Evolutionary conservation across 2,329 filamentous ascomycete species (phyloP).

Genomic region (Alternaria tenuissima): DNA sequence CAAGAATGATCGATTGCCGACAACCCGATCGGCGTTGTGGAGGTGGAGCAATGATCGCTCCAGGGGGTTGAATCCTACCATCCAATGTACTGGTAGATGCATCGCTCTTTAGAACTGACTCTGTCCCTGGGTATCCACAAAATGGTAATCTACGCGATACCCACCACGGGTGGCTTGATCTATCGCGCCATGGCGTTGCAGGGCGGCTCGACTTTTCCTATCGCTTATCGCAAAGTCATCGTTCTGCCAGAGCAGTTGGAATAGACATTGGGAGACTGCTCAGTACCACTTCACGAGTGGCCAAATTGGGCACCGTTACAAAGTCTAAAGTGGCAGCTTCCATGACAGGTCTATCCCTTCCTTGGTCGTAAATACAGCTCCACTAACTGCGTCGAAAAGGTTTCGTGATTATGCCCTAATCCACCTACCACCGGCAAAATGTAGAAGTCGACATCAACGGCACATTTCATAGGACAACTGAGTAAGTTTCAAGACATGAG

Average conservation of each 20-base stretch:
- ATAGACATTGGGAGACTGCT: background rate
- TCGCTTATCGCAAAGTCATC: background rate
- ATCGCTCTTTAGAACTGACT: background rate
- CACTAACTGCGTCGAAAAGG: background rate
- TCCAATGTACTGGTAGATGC: background rate
- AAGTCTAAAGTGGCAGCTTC: background rate
- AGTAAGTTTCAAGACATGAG: background rate
- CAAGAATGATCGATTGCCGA: background rate
- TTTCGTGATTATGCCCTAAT: background rate
- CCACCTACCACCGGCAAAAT: background rate
- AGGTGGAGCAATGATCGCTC: conserved; percentile 3
- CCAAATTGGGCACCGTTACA: background rate
- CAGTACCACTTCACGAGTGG: background rate
- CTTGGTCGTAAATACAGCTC: background rate
- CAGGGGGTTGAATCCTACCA: background rate
- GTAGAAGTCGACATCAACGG: background rate
- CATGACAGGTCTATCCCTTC: background rate
- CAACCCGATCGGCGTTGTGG: background rate
- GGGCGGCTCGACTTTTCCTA: background rate
- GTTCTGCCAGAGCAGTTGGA: background rate
- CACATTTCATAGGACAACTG: background rate
- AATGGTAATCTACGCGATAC: no score
- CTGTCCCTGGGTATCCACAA: no score
- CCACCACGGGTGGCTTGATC: no score
- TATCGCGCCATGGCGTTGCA: no score